phyloP scores from a whole-genome alignment of 345 rosid species.

The Eucalyptus tenuipes region DNA sequence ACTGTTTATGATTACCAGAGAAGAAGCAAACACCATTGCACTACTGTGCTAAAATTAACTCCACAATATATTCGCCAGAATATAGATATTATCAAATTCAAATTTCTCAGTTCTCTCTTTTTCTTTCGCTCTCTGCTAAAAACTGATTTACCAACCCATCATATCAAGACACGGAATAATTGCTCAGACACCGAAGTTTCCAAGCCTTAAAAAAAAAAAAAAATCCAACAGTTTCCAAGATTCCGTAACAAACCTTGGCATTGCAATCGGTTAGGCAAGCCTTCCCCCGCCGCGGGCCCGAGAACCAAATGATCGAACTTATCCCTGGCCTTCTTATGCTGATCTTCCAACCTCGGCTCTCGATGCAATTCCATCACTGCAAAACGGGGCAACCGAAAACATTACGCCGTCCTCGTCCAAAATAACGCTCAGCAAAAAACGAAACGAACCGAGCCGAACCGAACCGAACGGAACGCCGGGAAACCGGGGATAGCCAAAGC shows the following conservation, averaged over 20 bases:
- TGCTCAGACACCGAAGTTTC: neutral
- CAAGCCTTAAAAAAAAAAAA: neutral
- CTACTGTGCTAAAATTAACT: neutral
- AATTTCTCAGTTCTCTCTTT: neutral
- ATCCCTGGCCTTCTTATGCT: conserved; percentile 15
- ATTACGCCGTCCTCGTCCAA: neutral
- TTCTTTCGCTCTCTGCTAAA: neutral
- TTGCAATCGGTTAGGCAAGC: conserved; percentile 70
- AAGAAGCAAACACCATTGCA: neutral
- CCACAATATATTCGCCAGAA: neutral
- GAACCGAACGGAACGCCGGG: no score
- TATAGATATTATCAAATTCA: neutral
- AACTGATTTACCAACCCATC: accelerated
- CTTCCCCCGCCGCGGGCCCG: conserved; percentile 69
- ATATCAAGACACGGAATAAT: neutral
- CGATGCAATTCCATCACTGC: conserved; percentile 40
- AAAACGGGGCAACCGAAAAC: neutral
- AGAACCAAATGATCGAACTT: conserved; percentile 68
- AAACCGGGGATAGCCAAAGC: neutral
- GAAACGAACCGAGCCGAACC: neutral
- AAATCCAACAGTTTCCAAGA: neutral
- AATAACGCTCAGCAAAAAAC: neutral
- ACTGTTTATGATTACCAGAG: neutral
- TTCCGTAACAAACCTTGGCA: conserved; percentile 45
- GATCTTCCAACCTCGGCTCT: conserved; percentile 1